A percentile compares a stretch with the other conserved stretches of the same genome.
These are phyloP conservation scores for Ceratobasidium theobromae DNA, from an alignment of 1,284 basidiomycete species.

Conservation along the genomic window DNA sequence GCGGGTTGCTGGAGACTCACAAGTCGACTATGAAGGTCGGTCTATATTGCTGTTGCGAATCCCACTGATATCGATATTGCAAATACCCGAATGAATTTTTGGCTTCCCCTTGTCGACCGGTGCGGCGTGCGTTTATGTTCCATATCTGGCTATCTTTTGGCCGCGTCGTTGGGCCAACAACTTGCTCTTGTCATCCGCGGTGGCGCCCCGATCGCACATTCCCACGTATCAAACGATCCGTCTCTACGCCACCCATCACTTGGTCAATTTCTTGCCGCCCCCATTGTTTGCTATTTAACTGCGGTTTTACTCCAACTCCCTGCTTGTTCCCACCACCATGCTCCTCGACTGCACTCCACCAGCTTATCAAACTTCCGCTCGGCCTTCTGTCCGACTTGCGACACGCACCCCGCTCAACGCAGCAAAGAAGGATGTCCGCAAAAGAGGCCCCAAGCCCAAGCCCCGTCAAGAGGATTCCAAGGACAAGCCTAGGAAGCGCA, in stretches of 20 bases:
- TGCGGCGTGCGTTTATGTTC: not conserved
- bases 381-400: not conserved
- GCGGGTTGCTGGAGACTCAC: no score
- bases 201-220: no score
- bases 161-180: no score
- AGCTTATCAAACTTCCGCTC: slow-evolving; percentile 1
- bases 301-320: not conserved
- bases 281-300: not conserved
- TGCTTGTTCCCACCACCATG: not conserved
- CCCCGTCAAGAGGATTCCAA: no score
- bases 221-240: no score
- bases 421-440: not conserved
- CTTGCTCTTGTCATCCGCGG: no score
- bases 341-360: not conserved
- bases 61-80: not conserved
- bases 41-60: not conserved
- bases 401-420: not conserved
- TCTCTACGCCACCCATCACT: no score
- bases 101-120: no score
- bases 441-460: no score
- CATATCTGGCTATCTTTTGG: no score
- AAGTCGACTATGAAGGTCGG: not conserved
- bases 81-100: not conserved
- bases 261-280: no score
- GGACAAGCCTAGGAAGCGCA: not conserved